Evolutionary conservation across 208 protist species (phyloP), one percentile per base, ranked within the genome.

Genomic region (Cochliopodium minus): DNA sequence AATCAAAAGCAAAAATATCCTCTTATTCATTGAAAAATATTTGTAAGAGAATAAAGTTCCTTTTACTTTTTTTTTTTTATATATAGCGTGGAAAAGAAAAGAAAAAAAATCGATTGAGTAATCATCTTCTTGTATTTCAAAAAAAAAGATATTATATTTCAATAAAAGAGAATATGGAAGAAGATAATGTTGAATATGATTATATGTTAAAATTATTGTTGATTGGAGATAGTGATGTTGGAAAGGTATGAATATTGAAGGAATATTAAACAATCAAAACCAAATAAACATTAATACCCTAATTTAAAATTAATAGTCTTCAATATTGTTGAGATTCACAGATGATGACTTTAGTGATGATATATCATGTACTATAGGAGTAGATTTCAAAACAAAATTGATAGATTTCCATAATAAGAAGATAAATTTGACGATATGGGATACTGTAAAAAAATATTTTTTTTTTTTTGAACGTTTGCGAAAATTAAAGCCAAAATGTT

Each of bases 321-420:
- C 13, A n/a, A 55, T 55, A 4, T 7, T 55, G 29, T 30, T 36
- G 2, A 17, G 23, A 17, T 55, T 42, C 20, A 55, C 50, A 2
- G 50, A 43, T 0, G 20, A 42, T 55, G 25, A 25, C 0, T 55
- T 55, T 29, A 20, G 17, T 25, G 50, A 55, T 32, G 28, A 55
- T 17, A 42, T 55, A n/a, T 17, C 23, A 2, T 10, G 22, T 22
- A 55, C 50, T 11, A 55, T 55, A 32, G 50, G 50, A 23, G 50
- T 55, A 1, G 50, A 55, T 43, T 50, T 55, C 3, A 55, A 54
- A 20, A 23, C 42, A n/a, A 55, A 39, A 43, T 55, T 55, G 32
- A 43, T 28, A 3, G 2, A n/a, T n/a, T 7, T 32, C 2, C n/a
- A 42, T 32, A 25, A 28, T n/a, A 55, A 55, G 32, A 42, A n/a